Evolutionary conservation across 2,329 filamentous ascomycete species (phyloP).

Genomic region (Macrophomina tecta): DNA sequence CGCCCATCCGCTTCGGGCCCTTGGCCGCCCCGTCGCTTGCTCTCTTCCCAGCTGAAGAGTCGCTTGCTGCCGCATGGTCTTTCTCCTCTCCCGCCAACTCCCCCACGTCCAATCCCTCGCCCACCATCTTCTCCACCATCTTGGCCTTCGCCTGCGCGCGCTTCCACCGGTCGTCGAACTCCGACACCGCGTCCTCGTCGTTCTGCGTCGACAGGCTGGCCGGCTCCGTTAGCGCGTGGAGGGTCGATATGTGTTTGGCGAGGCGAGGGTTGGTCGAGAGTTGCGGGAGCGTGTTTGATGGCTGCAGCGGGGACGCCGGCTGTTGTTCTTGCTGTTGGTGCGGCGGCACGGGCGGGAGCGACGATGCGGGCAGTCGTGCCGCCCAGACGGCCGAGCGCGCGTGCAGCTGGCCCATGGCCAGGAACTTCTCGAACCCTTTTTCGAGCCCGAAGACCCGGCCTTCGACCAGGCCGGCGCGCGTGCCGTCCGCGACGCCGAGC

Average conservation of each 20-base stretch:
- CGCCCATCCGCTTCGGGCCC: slow-evolving; percentile 30
- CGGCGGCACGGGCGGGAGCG: too few relatives aligned
- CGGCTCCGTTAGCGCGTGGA: slow-evolving; percentile 80
- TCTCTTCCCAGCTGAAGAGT: background rate
- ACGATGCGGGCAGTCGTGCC: slow-evolving; percentile 62
- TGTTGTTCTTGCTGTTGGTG: too few relatives aligned
- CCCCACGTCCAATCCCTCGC: slow-evolving; percentile 19
- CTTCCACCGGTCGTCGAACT: slow-evolving; percentile 89
- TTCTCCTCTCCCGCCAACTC: slow-evolving; percentile 11
- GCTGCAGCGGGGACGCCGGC: too few relatives aligned
- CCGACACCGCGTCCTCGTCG: slow-evolving; percentile 84
- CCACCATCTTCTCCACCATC: slow-evolving; percentile 75
- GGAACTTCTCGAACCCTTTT: slow-evolving; percentile 92
- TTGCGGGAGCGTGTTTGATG: too few relatives aligned
- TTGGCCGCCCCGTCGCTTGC: slow-evolving; percentile 26
- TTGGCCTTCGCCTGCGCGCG: slow-evolving; percentile 83
- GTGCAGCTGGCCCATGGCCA: slow-evolving; percentile 78
- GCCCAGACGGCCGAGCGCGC: slow-evolving; percentile 85
- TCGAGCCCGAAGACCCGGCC: slow-evolving; percentile 89
- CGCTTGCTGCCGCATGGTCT: background rate
- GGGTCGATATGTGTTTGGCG: slow-evolving; percentile 74
- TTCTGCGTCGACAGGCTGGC: slow-evolving; percentile 80
- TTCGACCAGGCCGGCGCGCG: slow-evolving; percentile 79
- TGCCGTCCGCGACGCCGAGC: slow-evolving; percentile 76
- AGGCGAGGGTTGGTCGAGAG: slow-evolving; percentile 65